Percentiles rank a stretch among this genome's conserved stretches.
Conservation (phyloP, 495 filamentous ascomycete genomes). For the Daldinia caldariorum region DNA sequence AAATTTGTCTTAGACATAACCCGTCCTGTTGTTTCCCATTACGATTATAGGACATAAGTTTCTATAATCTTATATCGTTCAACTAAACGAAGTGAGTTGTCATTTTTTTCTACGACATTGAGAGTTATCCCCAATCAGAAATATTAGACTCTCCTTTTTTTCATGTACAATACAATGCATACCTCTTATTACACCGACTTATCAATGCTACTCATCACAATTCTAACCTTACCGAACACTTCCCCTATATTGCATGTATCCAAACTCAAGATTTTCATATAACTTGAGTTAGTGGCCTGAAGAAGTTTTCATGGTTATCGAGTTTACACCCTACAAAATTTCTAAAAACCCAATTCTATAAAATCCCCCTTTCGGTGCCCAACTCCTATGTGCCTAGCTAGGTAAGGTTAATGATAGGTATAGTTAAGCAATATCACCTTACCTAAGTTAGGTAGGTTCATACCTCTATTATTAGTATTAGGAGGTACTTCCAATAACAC, state of each 20-base stretch:
- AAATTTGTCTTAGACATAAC: slow-evolving; percentile 20
- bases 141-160: background rate
- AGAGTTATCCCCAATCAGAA: background rate
- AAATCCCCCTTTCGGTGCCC: background rate
- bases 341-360: background rate
- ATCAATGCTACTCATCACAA: background rate
- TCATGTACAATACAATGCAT: background rate
- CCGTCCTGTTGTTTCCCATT: background rate
- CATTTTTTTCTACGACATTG: background rate
- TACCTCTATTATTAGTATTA: background rate
- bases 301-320: background rate
- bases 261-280: background rate
- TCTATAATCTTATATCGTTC: background rate
- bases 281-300: background rate
- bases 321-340: background rate
- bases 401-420: background rate
- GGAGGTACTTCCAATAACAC: background rate
- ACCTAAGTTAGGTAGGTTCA: background rate
- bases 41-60: background rate
- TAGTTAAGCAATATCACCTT: background rate
- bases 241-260: background rate
- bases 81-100: background rate
- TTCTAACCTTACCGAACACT: background rate
- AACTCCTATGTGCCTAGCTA: background rate
- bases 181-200: background rate